Evolutionary conservation across 345 rosid genomes (phyloP).

Genomic region (Triadica sebifera): DNA sequence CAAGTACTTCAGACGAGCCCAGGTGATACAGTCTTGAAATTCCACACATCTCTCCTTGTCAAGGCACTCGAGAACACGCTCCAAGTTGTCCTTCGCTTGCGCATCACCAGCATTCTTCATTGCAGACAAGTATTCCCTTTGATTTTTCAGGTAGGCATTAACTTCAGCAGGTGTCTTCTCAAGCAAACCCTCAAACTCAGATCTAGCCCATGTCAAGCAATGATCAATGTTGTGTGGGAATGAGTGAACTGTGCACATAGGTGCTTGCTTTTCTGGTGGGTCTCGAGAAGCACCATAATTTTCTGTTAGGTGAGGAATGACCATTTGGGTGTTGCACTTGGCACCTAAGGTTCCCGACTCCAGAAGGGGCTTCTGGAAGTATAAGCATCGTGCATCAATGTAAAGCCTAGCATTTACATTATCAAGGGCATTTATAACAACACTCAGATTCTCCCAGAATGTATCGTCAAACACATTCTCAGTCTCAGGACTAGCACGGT

Average conservation of each 20-base stretch:
- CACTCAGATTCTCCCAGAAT: conserved; percentile 84
- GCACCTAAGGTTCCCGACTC: conserved; percentile 99
- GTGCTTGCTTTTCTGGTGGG: conserved; percentile 99
- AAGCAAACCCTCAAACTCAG: conserved; percentile 95
- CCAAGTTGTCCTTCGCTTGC: conserved; percentile 86
- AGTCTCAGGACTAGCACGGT: conserved; percentile 88
- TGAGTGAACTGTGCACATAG: conserved; percentile 99
- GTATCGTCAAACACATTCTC: conserved; percentile 85
- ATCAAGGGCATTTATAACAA: conserved; percentile 82
- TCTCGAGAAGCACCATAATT: conserved; percentile 98
- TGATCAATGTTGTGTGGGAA: conserved; percentile 99
- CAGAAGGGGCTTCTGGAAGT: conserved; percentile 98
- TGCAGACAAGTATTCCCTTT: conserved; percentile 62
- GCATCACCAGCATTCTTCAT: conserved; percentile 94
- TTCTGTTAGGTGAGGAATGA: conserved; percentile 94
- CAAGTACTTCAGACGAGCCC: conserved; percentile 90
- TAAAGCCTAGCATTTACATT: conserved; percentile 95
- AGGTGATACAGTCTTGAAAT: conserved; percentile 83
- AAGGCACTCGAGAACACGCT: conserved; percentile 87
- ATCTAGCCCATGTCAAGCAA: conserved; percentile 98
- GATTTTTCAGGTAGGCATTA: conserved; percentile 77
- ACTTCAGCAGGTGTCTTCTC: conserved; percentile 98
- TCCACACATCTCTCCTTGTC: conserved; percentile 75
- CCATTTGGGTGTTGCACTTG: conserved; percentile 98
- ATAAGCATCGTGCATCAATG: conserved; percentile 90